Conservation (phyloP, 2,329 filamentous ascomycete species). For the Bipolaris zeicola region DNA sequence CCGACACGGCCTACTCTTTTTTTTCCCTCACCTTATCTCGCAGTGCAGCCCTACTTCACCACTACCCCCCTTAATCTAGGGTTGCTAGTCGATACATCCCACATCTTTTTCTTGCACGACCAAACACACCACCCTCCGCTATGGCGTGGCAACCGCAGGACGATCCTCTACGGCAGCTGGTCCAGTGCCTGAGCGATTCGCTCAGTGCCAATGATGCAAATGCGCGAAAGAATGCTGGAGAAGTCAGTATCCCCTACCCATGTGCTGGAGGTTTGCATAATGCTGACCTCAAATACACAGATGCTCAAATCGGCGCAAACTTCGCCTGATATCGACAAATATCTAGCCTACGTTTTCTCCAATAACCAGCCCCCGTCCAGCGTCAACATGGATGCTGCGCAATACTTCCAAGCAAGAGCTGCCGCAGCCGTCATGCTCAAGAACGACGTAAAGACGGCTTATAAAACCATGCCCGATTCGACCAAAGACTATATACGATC, state of each 20-base stretch:
- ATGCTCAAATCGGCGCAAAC: slow-evolving; percentile 90
- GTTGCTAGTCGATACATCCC: slow-evolving; percentile 14
- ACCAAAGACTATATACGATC: slow-evolving; percentile 80
- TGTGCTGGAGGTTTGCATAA: slow-evolving; percentile 14
- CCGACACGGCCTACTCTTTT: slow-evolving; percentile 27
- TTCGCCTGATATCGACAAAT: slow-evolving; percentile 95
- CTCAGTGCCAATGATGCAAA: slow-evolving; percentile 80
- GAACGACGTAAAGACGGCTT: slow-evolving; percentile 81
- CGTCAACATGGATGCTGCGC: slow-evolving; percentile 62
- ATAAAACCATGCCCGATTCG: slow-evolving; percentile 74
- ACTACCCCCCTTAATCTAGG: slow-evolving; percentile 3
- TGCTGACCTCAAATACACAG: slow-evolving; percentile 56
- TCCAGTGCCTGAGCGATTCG: slow-evolving; percentile 87
- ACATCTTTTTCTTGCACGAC: slow-evolving; percentile 20
- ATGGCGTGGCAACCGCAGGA: slow-evolving; percentile 95
- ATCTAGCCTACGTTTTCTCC: slow-evolving; percentile 88
- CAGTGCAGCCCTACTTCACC: slow-evolving; percentile 12
- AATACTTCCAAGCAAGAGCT: slow-evolving; percentile 79
- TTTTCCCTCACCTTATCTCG: slow-evolving; percentile 17
- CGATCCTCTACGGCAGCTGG: slow-evolving; percentile 87
- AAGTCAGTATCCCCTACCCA: slow-evolving; percentile 61
- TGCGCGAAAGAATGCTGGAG: slow-evolving; percentile 87
- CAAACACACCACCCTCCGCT: slow-evolving; percentile 21
- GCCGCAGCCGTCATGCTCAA: slow-evolving; percentile 94
- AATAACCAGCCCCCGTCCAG: slow-evolving; percentile 66